phyloP scores from a whole-genome alignment of 2,329 filamentous ascomycete genomes.

The Apiospora hydei region DNA sequence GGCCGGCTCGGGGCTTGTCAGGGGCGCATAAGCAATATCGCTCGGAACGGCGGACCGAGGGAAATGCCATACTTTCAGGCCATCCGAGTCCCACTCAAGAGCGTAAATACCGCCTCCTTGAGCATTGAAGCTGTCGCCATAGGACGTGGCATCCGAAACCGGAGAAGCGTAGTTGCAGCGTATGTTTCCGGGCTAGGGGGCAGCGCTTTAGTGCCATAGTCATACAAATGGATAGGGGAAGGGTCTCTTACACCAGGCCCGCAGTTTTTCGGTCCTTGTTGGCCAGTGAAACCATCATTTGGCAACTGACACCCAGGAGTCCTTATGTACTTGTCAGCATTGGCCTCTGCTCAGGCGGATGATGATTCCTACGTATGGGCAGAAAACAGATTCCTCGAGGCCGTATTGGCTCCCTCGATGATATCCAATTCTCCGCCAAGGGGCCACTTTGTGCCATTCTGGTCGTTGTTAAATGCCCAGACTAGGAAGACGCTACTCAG shows the following conservation, averaged over 20 bases:
- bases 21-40: constrained; percentile 63
- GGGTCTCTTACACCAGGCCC: constrained; percentile 34
- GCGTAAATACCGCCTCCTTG: constrained; percentile 73
- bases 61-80: constrained; percentile 82
- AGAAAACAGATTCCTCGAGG: constrained; percentile 66
- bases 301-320: constrained; percentile 35
- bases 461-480: constrained; percentile 53
- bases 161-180: constrained; percentile 55
- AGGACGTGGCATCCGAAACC: constrained; percentile 52
- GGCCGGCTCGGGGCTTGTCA: constrained; percentile 64
- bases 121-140: constrained; percentile 72
- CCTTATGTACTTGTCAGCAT: background rate
- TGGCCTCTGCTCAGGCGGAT: constrained; percentile 30
- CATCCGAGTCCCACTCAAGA: constrained; percentile 71
- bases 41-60: constrained; percentile 67
- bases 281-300: constrained; percentile 36
- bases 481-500: constrained; percentile 43
- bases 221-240: background rate
- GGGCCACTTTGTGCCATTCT: constrained; percentile 64
- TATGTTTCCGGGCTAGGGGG: constrained; percentile 51
- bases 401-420: constrained; percentile 72
- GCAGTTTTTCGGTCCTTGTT: constrained; percentile 36
- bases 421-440: constrained; percentile 71
- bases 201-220: background rate
- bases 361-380: constrained; percentile 59